Conservation (phyloP, 179 eudicot genomes). For the Gypsophila paniculata region DNA sequence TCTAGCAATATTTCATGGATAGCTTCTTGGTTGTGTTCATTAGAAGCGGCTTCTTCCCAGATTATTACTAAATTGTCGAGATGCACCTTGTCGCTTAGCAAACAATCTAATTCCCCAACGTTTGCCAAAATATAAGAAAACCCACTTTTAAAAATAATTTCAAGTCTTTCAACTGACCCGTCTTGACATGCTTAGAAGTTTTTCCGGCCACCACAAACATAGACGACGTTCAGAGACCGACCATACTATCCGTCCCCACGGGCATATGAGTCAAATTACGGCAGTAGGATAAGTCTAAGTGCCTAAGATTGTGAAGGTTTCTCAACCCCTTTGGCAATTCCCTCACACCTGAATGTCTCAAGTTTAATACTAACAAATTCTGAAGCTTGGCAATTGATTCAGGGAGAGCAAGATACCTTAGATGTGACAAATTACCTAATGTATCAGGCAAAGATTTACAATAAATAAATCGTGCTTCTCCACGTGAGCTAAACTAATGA, state of each 20-base stretch:
- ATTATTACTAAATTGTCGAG: background rate
- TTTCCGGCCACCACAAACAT: background rate
- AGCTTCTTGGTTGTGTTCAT: background rate
- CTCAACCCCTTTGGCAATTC: background rate
- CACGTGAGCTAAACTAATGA: too few relatives aligned
- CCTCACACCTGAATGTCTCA: background rate
- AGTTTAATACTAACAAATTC: background rate
- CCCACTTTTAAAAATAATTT: background rate
- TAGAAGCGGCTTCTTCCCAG: background rate
- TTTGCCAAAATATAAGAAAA: background rate
- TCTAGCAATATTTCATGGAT: background rate
- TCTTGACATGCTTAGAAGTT: background rate
- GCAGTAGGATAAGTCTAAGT: background rate
- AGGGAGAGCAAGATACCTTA: slow-evolving; percentile 20
- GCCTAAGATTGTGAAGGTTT: slow-evolving; percentile 13
- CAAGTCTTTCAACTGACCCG: background rate
- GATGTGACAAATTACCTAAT: slow-evolving; percentile 12
- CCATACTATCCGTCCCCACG: background rate
- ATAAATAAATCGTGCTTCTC: too few relatives aligned
- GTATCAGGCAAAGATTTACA: background rate
- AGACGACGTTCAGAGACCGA: background rate
- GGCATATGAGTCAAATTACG: background rate
- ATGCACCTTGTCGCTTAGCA: slow-evolving; percentile 1
- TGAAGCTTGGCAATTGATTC: background rate
- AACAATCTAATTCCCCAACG: background rate